A percentile compares a stretch with the other conserved stretches of the same genome.
phyloP scores from a whole-genome alignment of 768 basidiomycete species.

The Panaeolus papilionaceus region DNA sequence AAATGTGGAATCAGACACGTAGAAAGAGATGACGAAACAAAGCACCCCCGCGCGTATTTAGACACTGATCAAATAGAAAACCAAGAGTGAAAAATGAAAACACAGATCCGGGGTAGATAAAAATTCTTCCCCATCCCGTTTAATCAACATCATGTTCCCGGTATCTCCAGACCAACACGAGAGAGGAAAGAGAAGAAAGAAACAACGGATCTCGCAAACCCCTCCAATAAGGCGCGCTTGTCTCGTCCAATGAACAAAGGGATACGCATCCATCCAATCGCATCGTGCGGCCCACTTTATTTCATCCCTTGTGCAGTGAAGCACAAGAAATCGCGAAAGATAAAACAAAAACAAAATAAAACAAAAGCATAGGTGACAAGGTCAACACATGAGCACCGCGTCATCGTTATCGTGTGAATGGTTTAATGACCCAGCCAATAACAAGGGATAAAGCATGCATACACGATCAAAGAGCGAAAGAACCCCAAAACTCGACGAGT shows the following conservation, averaged over 20 bases:
- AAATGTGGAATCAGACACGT: not conserved
- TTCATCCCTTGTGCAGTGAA: no score
- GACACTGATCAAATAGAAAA: not conserved
- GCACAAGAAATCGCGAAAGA: no score
- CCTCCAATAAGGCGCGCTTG: no score
- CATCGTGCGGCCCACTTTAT: not conserved
- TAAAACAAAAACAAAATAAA: no score
- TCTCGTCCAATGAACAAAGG: no score
- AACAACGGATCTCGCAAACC: no score
- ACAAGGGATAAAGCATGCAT: not conserved
- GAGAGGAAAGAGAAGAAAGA: no score
- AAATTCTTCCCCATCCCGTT: not conserved
- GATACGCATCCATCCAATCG: not conserved
- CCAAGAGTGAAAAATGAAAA: slow-evolving; percentile 9
- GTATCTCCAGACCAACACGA: no score
- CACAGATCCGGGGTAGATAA: not conserved
- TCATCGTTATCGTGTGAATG: not conserved
- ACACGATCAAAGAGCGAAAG: not conserved
- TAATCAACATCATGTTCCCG: not conserved
- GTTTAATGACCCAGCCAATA: not conserved
- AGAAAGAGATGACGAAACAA: slow-evolving; percentile 11
- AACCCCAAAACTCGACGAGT: not conserved
- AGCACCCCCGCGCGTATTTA: not conserved
- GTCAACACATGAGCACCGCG: not conserved
- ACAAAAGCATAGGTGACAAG: no score